Base-by-base conservation (phyloP, 2,329 filamentous ascomycete species). In the Colletotrichum sojae region DNA sequence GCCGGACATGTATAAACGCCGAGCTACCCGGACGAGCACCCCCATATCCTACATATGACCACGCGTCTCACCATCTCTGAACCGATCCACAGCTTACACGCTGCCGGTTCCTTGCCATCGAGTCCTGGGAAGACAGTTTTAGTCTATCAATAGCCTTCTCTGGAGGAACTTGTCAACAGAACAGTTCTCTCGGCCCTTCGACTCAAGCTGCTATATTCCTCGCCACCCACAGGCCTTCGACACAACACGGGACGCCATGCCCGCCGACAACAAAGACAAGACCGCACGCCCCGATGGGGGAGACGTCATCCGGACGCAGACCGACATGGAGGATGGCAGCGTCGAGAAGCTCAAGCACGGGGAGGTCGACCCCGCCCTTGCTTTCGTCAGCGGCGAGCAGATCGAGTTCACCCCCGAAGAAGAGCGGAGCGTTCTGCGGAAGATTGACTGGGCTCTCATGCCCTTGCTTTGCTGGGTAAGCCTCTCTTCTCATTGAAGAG, bases 401-500 rank as follows among this genome's bases (percentile, higher is more conserved):
- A 56, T 69, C 43, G 25, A 57, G 6, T 69, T 69, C 40, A 69
- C 67, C n/a, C 67, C 67, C 27, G 67, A 69, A 15, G 67, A 69
- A 18, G 61, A 69, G 43, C 46, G 40, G 3, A 31, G 45, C 3
- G 67, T 69, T 13, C 31, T 69, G 8, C 25, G 62, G 4, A 66
- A 66, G 36, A 62, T 69, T n/a, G 67, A 69, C 20, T 61, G 25
- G n/a, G 62, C 62, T 5, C 51, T 66, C 12, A 55, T 69, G 55
- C 45, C 57, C 1, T 27, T 69, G 12, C 40, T 69, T 13, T 61
- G 63, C 56, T 69, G 67, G 63, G 48, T 51, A 13, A 4, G 48
- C 3, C 3, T 15, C 8, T 25, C 6, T 51, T 5, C 31, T 36
- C 9, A 51, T 3, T 10, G 16, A 8, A 51, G 48, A 13, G 4